These are phyloP conservation scores for Neurospora sp. DNA, from an alignment of 2,329 filamentous ascomycete species.

Conservation along the genomic window DNA sequence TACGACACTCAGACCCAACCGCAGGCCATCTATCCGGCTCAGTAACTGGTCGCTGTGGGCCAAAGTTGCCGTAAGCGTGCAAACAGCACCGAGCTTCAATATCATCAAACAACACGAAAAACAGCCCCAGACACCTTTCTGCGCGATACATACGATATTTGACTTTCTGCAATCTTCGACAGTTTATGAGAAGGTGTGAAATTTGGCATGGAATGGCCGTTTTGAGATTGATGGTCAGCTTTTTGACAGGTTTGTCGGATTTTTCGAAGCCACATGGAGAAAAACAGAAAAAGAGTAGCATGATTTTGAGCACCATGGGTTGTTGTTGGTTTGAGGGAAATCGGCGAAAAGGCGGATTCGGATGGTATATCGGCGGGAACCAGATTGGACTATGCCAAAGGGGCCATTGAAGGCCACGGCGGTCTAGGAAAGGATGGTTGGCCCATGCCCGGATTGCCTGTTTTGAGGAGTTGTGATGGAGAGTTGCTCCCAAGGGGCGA, in stretches of 20 bases:
- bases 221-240: constrained; percentile 12
- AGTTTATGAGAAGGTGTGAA: constrained; percentile 13
- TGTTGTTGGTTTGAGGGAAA: neutral
- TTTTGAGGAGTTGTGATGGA: constrained; percentile 10
- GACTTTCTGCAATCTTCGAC: constrained; percentile 15
- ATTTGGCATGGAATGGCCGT: constrained; percentile 14
- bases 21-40: constrained; percentile 19
- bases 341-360: neutral
- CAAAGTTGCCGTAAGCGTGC: neutral
- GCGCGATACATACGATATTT: constrained; percentile 5
- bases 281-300: neutral
- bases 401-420: constrained; percentile 15
- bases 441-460: constrained; percentile 11
- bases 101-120: neutral
- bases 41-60: constrained; percentile 10
- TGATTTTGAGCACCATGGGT: constrained; percentile 1
- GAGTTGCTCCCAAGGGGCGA: constrained; percentile 1
- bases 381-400: constrained; percentile 17
- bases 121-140: neutral
- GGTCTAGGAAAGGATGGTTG: constrained; percentile 19
- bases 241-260: constrained; percentile 11
- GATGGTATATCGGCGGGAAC: constrained; percentile 8
- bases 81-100: neutral
- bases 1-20: constrained; percentile 31
- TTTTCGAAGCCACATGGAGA: constrained; percentile 2